Evolutionary conservation across 2,329 filamentous ascomycete genomes (phyloP).

Genomic region (Aureobasidium sp.): DNA sequence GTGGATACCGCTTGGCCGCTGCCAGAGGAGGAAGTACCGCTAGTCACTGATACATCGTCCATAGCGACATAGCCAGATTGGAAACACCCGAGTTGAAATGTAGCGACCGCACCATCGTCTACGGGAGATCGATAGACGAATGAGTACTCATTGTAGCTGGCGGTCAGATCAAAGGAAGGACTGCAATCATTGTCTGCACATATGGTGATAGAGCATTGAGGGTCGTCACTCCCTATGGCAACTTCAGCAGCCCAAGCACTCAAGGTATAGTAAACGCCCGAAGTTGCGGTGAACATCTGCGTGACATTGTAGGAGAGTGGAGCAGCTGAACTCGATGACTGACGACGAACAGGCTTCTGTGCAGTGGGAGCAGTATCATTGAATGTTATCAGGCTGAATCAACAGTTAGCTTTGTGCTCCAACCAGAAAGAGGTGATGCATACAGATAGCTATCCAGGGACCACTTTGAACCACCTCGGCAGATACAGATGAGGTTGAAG

Average conservation of each 20-base stretch:
- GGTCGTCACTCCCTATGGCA: background rate
- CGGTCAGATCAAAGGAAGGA: no score
- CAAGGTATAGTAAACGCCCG: background rate
- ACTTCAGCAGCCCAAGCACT: background rate
- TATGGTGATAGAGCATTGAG: background rate
- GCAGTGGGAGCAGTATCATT: background rate
- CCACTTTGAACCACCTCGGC: no score
- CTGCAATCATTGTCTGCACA: background rate
- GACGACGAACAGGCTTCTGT: background rate
- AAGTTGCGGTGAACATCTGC: background rate
- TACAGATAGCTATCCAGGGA: no score
- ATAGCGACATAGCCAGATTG: background rate
- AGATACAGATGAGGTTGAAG: no score
- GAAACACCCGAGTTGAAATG: background rate
- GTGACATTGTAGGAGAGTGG: background rate
- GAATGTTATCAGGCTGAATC: background rate
- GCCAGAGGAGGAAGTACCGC: no score
- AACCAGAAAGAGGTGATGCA: no score
- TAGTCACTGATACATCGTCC: background rate
- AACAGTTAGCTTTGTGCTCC: no score
- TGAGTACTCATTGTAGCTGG: background rate
- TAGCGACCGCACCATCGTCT: background rate
- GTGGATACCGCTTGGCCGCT: background rate
- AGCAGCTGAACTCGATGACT: background rate
- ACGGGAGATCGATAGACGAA: background rate